These are phyloP conservation scores for Metschnikowia koreensis DNA, from an alignment of 805 yeast genomes.

Conservation along the genomic window DNA sequence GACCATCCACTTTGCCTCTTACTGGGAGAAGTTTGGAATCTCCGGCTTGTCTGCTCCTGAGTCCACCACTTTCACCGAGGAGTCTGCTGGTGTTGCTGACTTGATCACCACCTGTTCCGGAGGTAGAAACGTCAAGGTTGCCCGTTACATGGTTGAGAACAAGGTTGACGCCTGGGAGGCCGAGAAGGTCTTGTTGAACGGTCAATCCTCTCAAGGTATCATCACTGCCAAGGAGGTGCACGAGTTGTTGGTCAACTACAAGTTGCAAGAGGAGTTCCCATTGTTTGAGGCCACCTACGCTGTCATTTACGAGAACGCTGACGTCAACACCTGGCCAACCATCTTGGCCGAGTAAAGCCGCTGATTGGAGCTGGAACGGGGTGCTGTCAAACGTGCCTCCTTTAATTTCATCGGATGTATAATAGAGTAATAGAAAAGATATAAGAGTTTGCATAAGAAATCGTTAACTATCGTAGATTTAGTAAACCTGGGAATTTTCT, in stretches of 20 bases:
- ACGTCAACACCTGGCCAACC: conserved; percentile 41
- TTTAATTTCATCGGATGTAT: conserved; percentile 8
- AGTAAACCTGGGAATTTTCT: no score
- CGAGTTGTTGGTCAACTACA: conserved; percentile 39
- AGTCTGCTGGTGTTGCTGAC: conserved; percentile 49
- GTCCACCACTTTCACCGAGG: conserved; percentile 42
- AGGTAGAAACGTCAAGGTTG: conserved; percentile 48
- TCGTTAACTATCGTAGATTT: no score
- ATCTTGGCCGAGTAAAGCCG: conserved; percentile 31
- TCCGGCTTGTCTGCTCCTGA: conserved; percentile 32
- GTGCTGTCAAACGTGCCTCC: background rate
- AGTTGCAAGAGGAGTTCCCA: conserved; percentile 38
- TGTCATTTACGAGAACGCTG: conserved; percentile 40
- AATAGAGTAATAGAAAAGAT: conserved; percentile 8
- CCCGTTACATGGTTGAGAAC: conserved; percentile 44
- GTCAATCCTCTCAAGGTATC: conserved; percentile 48
- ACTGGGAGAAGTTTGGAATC: conserved; percentile 23
- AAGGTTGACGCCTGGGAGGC: conserved; percentile 42
- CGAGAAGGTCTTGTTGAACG: conserved; percentile 44
- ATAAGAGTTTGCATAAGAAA: background rate
- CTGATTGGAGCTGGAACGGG: conserved; percentile 7
- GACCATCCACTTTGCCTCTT: conserved; percentile 40
- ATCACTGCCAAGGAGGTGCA: conserved; percentile 48
- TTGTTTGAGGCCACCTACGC: conserved; percentile 47
- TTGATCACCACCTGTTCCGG: conserved; percentile 48